Evolutionary conservation across 2,329 filamentous ascomycete species (phyloP).

Genomic region (Septoria linicola): DNA sequence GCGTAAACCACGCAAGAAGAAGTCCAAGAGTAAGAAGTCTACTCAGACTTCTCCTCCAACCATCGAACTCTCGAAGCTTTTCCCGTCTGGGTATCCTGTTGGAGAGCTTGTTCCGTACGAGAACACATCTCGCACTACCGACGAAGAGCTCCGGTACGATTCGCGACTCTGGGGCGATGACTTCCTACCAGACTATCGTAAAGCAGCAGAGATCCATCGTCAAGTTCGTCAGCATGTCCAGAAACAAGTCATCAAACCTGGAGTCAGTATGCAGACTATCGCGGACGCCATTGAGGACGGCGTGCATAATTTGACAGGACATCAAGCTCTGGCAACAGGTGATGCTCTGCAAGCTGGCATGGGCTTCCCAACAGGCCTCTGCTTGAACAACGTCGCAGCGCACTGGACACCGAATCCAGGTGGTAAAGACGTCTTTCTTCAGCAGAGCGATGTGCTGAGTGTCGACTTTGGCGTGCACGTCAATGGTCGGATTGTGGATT

Average conservation of each 20-base stretch:
- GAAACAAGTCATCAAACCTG: conserved; percentile 72
- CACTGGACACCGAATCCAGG: conserved; percentile 87
- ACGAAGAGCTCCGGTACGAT: conserved; percentile 79
- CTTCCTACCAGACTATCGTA: conserved; percentile 76
- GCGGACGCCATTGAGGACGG: conserved; percentile 84
- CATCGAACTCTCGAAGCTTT: conserved; percentile 62
- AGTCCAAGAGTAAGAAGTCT: background rate
- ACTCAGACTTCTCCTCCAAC: background rate
- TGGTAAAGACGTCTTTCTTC: conserved; percentile 73
- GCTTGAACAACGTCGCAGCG: conserved; percentile 79
- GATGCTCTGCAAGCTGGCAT: conserved; percentile 77
- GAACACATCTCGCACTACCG: conserved; percentile 75
- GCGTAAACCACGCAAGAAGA: conserved; percentile 23
- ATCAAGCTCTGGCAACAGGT: conserved; percentile 73
- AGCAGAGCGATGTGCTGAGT: conserved; percentile 69
- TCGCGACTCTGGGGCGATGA: conserved; percentile 63
- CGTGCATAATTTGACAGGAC: conserved; percentile 72
- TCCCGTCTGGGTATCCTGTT: conserved; percentile 66
- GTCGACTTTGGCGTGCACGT: conserved; percentile 71
- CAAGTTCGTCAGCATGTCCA: conserved; percentile 83
- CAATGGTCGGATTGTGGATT: conserved; percentile 70
- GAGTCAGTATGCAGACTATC: conserved; percentile 76
- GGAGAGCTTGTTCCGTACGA: conserved; percentile 82
- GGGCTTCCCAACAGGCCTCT: conserved; percentile 82
- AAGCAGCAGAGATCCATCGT: conserved; percentile 84